These are phyloP conservation scores for Capronia epimyces DNA, from an alignment of 2,329 filamentous ascomycete genomes.

Conservation along the genomic window DNA sequence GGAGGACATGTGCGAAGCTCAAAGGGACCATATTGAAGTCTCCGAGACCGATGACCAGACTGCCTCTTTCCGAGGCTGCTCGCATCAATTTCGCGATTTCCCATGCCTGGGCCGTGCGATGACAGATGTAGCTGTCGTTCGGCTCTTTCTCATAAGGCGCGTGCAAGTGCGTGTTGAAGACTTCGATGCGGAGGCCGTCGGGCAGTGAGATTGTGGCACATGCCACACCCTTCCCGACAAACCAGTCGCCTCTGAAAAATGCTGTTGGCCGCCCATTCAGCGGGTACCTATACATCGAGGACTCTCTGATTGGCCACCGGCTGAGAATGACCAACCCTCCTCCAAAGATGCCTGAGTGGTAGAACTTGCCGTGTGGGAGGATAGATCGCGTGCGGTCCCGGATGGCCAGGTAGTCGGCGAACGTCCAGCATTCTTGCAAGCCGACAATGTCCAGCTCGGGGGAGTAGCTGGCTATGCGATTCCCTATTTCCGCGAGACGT, in stretches of 20 bases:
- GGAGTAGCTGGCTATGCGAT: slow-evolving; percentile 62
- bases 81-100: slow-evolving; percentile 86
- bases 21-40: slow-evolving; percentile 97
- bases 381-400: slow-evolving; percentile 65
- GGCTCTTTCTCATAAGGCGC: slow-evolving; percentile 78
- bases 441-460: slow-evolving; percentile 78
- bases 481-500: slow-evolving; percentile 78
- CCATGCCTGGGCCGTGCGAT: slow-evolving; percentile 90
- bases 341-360: slow-evolving; percentile 81
- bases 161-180: slow-evolving; percentile 90
- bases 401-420: slow-evolving; percentile 74
- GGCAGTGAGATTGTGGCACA: slow-evolving; percentile 59
- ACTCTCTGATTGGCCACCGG: slow-evolving; percentile 87
- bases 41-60: slow-evolving; percentile 77
- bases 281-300: slow-evolving; percentile 78
- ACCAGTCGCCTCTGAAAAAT: slow-evolving; percentile 91
- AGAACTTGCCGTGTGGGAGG: slow-evolving; percentile 89
- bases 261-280: slow-evolving; percentile 89
- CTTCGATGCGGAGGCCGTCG: slow-evolving; percentile 58
- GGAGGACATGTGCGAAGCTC: slow-evolving; percentile 75
- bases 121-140: slow-evolving; percentile 80
- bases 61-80: slow-evolving; percentile 70
- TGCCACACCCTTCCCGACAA: slow-evolving; percentile 88
- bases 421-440: slow-evolving; percentile 93
- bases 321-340: slow-evolving; percentile 84